Evolutionary conservation across 2,329 filamentous ascomycete species (phyloP), one percentile per base, ranked within the genome.

Genomic region (Monilinia polystroma): DNA sequence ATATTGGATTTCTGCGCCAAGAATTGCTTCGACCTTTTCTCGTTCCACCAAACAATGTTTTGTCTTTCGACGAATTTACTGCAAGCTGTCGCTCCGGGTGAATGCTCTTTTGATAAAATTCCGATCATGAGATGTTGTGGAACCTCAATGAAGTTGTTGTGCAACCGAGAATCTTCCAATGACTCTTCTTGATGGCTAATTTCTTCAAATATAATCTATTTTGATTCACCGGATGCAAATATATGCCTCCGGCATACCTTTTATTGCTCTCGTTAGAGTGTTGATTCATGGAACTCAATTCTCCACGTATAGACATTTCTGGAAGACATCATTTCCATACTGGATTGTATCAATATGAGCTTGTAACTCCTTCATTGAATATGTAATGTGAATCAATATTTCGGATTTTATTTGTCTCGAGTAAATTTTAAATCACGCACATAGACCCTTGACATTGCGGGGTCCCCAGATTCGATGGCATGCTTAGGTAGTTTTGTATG

Each of bases 401-500:
- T 51, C 32, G 6, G 12, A 20, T n/a, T 20, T 16, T 14, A 14
- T 29, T 49, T 38, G 43, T 47, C 29, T 55, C 3, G 18, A 14
- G 8, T 29, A 23, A 26, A 49, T 49, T 6, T 49, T 32, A 1
- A 64, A 43, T 35, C 23, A 49, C 47, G 54, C 41, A 56, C n/a
- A 51, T 47, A 41, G 5, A 64, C 12, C 53, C 43, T 26, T 41
- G n/a, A 6, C 23, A 57, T 51, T 57, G 63, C 53, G 63, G 63
- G 63, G 53, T 65, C 53, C 43, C 63, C 63, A 49, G 53, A 51
- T 65, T 49, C 35, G 20, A 12, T n/a, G 26, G 41, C 43, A 14
- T 35, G 8, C 20, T 18, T 35, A 59, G 26, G 12, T n/a, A 20
- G 14, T 64, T 20, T 49, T 49, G 45, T 49, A 38, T 64, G 53